Base-by-base conservation (phyloP, 2,329 filamentous ascomycete species). In the Colletotrichum noveboracense region DNA sequence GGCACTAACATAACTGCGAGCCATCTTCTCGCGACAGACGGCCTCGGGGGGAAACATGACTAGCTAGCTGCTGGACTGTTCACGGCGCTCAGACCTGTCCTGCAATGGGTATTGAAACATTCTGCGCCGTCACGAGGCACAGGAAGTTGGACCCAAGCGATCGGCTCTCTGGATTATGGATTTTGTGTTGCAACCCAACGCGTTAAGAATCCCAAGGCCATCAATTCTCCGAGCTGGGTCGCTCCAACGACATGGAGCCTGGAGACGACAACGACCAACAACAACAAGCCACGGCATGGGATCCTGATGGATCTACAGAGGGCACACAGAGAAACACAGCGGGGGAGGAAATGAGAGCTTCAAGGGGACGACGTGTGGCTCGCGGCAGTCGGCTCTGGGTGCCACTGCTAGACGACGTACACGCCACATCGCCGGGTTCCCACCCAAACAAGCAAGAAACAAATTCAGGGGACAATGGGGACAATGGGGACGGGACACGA, bases 361-460 rank as follows among this genome's bases (percentile, higher is more conserved):
- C 73, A 64, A 64, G 56, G 70, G 65, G 52, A 56, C 30, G 61
- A 58, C 32, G 61, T 61, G n/a, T 68, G 56, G 38, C 64, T 75
- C 68, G 73, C 73, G 73, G 73, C 70, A 75, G 70, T 75, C 73
- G 70, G 73, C 70, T 75, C 73, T 65, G 62, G 55, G 64, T 68
- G 65, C 38, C 73, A 65, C 32, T 26, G 64, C 70, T 75, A 75
- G 70, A 65, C 73, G 70, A 75, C 70, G 18, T 75, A 74, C 70
- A 75, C 73, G 73, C 73, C 73, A 75, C 55, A 43, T 36, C 48
- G 28, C 36, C 64, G 24, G 67, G 70, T 52, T 58, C 64, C 77
- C 76, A 78, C 74, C 36, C 65, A 65, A 62, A 70, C 71, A 74
- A 69, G 71, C 70, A 74, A 58, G 65, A 76, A 74, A 76, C 65